Percentiles rank a stretch among this genome's conserved stretches.
phyloP scores from a whole-genome alignment of 371 early-diverging fungal genomes.

The Coemansia sp. region DNA sequence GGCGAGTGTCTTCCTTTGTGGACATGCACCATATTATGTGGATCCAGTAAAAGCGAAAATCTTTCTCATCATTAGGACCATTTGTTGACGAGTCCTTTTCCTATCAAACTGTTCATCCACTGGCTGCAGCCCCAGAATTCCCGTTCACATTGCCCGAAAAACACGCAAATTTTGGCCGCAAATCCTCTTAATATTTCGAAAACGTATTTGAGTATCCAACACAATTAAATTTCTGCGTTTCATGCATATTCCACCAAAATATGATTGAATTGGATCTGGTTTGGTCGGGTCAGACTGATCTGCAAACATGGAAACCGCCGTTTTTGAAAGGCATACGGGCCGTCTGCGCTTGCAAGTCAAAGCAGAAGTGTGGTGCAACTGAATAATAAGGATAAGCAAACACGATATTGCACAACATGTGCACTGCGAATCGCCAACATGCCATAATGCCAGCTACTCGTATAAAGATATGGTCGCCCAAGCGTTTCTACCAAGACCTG shows the following conservation, averaged over 20 bases:
- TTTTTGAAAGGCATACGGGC: no score
- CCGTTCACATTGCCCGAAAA: neutral
- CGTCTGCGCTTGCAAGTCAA: neutral
- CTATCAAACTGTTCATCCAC: neutral
- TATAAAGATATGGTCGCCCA: neutral
- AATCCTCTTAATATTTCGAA: neutral
- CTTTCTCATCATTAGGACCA: neutral
- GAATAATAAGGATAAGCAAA: neutral
- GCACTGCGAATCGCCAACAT: neutral
- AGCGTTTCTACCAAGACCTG: neutral
- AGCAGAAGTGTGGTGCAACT: neutral
- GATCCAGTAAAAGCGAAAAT: neutral
- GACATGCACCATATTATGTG: neutral
- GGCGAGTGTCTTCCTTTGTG: neutral
- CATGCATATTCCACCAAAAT: neutral
- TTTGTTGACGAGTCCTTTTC: neutral
- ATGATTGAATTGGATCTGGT: neutral
- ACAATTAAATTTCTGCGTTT: neutral
- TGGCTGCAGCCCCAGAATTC: neutral
- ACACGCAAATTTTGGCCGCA: neutral
- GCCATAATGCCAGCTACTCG: neutral
- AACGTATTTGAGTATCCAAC: neutral
- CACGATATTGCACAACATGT: neutral
- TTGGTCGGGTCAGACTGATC: neutral
- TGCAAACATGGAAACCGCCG: constrained; percentile 2